phyloP scores from a whole-genome alignment of 2,329 filamentous ascomycete species.

The Ceratocystis colombiana region DNA sequence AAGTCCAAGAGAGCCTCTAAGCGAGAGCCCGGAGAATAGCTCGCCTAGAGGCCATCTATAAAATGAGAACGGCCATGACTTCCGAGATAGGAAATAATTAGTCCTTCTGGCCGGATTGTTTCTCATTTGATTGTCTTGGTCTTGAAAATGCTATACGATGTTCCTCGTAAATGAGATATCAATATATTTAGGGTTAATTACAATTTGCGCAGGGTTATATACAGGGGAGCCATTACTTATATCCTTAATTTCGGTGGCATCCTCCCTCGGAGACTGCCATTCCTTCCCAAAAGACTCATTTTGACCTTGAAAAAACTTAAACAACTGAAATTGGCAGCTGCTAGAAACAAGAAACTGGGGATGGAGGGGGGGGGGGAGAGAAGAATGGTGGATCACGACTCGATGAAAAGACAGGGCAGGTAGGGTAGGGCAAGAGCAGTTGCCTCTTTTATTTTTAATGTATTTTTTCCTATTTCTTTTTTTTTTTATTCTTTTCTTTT shows the following conservation, averaged over 20 bases:
- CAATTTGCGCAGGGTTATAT: neutral
- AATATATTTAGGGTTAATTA: no score
- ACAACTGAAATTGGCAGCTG: conserved; percentile 6
- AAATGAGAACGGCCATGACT: conserved; percentile 14
- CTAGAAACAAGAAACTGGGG: neutral
- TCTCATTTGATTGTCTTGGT: neutral
- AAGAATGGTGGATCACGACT: neutral
- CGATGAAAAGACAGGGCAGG: neutral
- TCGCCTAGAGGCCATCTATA: neutral
- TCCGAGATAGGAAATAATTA: conserved; percentile 9
- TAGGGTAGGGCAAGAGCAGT: neutral
- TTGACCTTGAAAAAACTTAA: neutral
- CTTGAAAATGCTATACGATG: neutral
- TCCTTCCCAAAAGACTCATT: conserved; percentile 4
- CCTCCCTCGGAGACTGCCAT: conserved; percentile 12
- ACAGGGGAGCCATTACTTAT: neutral
- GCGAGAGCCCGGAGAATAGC: neutral
- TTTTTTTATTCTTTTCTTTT: neutral
- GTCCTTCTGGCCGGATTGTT: neutral
- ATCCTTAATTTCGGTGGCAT: neutral
- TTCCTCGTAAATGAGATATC: neutral
- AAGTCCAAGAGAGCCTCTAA: neutral
- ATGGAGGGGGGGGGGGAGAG: neutral
- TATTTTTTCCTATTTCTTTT: neutral
- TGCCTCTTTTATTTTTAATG: neutral